phyloP scores from a whole-genome alignment of 2,329 filamentous ascomycete genomes.

The Alternaria arbusti region DNA sequence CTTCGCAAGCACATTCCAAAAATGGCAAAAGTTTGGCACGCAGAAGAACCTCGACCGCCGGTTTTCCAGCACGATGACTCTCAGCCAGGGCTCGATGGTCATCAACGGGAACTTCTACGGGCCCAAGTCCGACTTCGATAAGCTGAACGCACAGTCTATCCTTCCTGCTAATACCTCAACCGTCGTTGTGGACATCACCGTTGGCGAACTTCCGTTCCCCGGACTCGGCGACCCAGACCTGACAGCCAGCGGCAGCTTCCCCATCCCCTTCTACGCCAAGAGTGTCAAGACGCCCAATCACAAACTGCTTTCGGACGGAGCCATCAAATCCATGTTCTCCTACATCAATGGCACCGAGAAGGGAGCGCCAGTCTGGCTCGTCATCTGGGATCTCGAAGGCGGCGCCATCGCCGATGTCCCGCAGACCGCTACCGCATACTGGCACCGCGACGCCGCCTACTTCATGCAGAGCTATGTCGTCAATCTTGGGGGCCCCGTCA shows the following conservation, averaged over 20 bases:
- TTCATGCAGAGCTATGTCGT: constrained; percentile 1
- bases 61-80: not conserved
- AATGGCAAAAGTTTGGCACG: not conserved
- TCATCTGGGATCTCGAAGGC: not conserved
- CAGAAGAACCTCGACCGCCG: not conserved
- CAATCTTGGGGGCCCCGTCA: not conserved
- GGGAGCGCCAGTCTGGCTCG: not conserved
- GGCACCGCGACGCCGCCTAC: not conserved
- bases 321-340: not conserved
- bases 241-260: not conserved
- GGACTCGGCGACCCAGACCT: not conserved
- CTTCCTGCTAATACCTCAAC: not conserved
- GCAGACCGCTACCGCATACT: not conserved
- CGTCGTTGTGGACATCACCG: not conserved
- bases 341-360: not conserved
- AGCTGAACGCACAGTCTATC: not conserved
- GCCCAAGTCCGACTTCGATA: not conserved
- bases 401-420: not conserved
- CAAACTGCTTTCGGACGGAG: not conserved
- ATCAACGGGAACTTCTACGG: constrained; percentile 1
- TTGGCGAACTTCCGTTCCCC: not conserved
- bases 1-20: not conserved
- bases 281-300: not conserved
- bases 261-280: not conserved
- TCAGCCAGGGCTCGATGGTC: not conserved